These are phyloP conservation scores for Calendula officinalis DNA, from an alignment of 129 eudicot genomes.

Conservation along the genomic window DNA sequence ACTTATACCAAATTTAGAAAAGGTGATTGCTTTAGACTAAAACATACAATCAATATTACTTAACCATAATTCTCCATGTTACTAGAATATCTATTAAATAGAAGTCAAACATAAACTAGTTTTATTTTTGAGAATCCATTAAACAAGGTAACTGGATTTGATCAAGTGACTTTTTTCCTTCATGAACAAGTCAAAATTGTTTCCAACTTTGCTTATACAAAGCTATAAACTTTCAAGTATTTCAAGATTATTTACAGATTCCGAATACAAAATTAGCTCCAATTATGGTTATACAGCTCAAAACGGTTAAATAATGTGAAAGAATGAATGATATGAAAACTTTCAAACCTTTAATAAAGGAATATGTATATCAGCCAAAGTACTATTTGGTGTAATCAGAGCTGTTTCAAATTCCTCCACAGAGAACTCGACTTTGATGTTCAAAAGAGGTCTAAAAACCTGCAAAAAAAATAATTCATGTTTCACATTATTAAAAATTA, in stretches of 20 bases:
- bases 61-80: background rate
- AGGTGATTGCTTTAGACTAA: slow-evolving; percentile 9
- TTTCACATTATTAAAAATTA: background rate
- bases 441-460: slow-evolving; percentile 94
- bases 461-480: slow-evolving; percentile 31
- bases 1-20: background rate
- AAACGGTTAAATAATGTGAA: background rate
- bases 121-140: background rate
- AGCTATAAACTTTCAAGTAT: background rate
- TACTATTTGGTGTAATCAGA: slow-evolving; percentile 73
- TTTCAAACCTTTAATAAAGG: slow-evolving; percentile 80
- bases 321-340: background rate
- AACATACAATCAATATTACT: background rate
- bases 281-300: background rate
- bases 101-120: background rate
- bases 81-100: slow-evolving; percentile 4
- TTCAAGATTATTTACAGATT: background rate
- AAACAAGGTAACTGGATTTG: slow-evolving; percentile 1
- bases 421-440: slow-evolving; percentile 71
- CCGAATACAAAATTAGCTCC: background rate
- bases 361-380: slow-evolving; percentile 73
- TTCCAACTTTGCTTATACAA: background rate
- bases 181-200: slow-evolving; percentile 1
- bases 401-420: slow-evolving; percentile 97
- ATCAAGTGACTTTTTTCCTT: background rate